Base-by-base conservation (phyloP, 805 yeast species). In the Lipomyces kockii region DNA sequence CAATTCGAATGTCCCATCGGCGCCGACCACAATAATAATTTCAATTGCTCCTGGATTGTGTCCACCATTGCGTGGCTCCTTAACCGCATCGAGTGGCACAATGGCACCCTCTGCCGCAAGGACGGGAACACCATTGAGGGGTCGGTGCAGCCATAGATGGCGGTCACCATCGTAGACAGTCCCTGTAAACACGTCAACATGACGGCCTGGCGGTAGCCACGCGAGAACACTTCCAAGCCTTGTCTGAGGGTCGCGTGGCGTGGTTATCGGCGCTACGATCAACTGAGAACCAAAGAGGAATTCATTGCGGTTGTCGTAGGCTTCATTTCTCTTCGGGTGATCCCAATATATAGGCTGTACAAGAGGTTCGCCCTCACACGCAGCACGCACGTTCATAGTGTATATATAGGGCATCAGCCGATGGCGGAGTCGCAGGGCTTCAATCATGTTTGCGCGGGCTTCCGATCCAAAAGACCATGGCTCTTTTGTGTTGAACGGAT, bases 401-500 rank as follows among this genome's bases (percentile, higher is more conserved):
- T 51, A 51, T 51, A 51, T 51, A 22, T 51, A 51, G 14, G 55
- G 55, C 55, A 51, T 51, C 55, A 51, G 55, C 7, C 55, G 55
- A 22, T 51, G 55, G 20, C 55, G 55, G 29, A 51, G 55, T 51
- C 29, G 55, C 55, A 51, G 12, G 55, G 55, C 27, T 22, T 51
- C 55, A 51, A 3, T 51, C 55, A 51, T 51, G 55, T 20, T 22
- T 51, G 17, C 55, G 55, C 55, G 32, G 29, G 55, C 55, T 51
- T 51, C 55, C 14, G 27, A 20, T 51, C 55, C 55, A 51, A 51
- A 51, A 22, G 55, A 17, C 55, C 55, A 51, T 51, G 55, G 55
- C 25, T 51, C 55, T 51, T 51, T 51, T 51, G 55, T 51, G 55
- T 51, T 51, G 55, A 51, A 51, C 55, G 55, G 55, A 22, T 51